Evolutionary conservation across 208 protist species (phyloP).

Genomic region (Tritrichomonas musculus): DNA sequence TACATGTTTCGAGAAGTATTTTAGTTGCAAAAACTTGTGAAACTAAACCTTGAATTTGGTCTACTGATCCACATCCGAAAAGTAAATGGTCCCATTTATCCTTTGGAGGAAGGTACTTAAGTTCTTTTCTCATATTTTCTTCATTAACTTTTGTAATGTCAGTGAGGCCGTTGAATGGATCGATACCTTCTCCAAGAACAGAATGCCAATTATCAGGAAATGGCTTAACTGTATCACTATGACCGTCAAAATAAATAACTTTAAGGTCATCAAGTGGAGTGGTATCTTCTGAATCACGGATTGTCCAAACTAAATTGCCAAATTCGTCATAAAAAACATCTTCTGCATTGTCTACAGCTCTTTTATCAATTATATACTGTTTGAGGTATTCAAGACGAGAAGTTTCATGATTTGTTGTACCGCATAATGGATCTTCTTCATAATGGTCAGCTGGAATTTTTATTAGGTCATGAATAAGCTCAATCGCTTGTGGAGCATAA

Average conservation of each 20-base stretch:
- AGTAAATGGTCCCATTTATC: conserved; percentile 9
- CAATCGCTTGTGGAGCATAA: neutral
- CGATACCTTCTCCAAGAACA: neutral
- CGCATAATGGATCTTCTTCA: neutral
- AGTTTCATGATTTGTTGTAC: conserved; percentile 10
- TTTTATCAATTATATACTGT: neutral
- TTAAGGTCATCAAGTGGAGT: neutral
- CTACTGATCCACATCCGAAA: neutral
- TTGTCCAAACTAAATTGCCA: neutral
- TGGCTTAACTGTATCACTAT: conserved; percentile 25
- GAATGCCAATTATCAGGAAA: conserved; percentile 12
- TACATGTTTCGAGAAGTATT: neutral
- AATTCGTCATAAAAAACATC: conserved; percentile 3
- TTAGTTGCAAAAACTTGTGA: conserved; percentile 18
- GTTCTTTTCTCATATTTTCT: neutral
- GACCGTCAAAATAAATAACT: neutral
- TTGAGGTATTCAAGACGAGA: conserved; percentile 19
- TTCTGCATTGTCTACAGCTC: neutral
- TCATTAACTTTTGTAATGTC: neutral
- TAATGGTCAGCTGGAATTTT: conserved; percentile 6
- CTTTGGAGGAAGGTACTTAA: neutral
- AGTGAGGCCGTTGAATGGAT: neutral
- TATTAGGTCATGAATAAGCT: neutral
- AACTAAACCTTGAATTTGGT: conserved; percentile 28
- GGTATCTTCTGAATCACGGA: neutral